Evolutionary conservation across 495 filamentous ascomycete species (phyloP).

Genomic region (Xylaria acuta): DNA sequence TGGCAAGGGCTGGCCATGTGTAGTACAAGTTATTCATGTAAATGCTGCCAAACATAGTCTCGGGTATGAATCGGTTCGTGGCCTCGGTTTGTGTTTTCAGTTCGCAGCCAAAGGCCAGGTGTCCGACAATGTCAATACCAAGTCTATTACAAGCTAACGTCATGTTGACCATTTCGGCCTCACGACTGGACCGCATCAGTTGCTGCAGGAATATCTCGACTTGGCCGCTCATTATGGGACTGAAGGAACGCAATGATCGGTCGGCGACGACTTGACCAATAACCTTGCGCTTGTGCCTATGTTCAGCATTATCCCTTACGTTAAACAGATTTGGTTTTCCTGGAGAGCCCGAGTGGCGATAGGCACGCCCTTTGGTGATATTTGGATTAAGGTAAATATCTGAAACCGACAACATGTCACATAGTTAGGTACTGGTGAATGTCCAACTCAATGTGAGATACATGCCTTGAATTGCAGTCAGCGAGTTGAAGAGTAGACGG

Average conservation of each 20-base stretch:
- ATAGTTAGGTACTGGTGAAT: neutral
- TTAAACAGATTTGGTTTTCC: neutral
- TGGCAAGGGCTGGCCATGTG: neutral
- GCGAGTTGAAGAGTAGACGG: neutral
- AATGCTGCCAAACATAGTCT: neutral
- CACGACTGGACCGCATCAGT: neutral
- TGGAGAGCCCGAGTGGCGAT: neutral
- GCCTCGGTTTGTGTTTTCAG: neutral
- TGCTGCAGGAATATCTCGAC: neutral
- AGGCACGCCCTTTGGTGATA: neutral
- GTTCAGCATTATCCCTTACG: neutral
- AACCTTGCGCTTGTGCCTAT: neutral
- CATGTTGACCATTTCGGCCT: neutral
- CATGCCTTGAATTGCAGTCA: neutral
- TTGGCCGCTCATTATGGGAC: neutral
- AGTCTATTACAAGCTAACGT: neutral
- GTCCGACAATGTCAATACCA: neutral
- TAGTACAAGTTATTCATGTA: neutral
- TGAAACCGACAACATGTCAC: neutral
- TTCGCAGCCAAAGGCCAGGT: neutral
- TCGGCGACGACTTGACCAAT: neutral
- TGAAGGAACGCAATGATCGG: neutral
- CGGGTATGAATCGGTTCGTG: neutral
- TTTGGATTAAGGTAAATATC: neutral
- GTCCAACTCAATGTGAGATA: neutral